Evolutionary conservation across 2,329 filamentous ascomycete species (phyloP).

Genomic region (Didymellaceae sp.): DNA sequence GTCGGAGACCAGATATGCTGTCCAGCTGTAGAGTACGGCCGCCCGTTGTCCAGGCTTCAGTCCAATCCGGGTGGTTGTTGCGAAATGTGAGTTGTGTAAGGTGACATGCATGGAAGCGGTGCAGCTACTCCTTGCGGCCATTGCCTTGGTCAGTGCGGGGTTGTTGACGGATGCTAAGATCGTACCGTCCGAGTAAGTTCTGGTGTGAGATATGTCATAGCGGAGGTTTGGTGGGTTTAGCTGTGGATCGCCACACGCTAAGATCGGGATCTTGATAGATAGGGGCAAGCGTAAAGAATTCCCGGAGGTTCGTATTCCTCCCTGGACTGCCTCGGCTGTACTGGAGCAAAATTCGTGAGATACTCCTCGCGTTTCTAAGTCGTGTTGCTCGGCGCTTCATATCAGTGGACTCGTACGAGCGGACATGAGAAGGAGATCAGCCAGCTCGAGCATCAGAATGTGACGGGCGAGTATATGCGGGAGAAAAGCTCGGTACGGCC

Average conservation of each 20-base stretch:
- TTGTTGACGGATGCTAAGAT: not conserved
- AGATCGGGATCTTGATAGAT: not conserved
- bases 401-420: too few relatives aligned
- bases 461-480: too few relatives aligned
- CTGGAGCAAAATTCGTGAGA: too few relatives aligned
- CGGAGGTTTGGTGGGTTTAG: slow-evolving; percentile 9
- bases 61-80: not conserved
- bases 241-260: slow-evolving; percentile 5
- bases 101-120: not conserved
- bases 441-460: too few relatives aligned
- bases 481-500: not conserved
- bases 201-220: slow-evolving; percentile 4
- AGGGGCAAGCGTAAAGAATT: slow-evolving; percentile 3
- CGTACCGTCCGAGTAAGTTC: not conserved
- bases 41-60: not conserved
- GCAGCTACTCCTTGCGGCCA: not conserved
- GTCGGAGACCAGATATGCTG: not conserved
- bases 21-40: not conserved
- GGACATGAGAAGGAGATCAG: too few relatives aligned
- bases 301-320: not conserved
- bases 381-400: too few relatives aligned
- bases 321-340: not conserved
- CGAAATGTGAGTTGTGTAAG: not conserved
- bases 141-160: slow-evolving; percentile 3
- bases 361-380: too few relatives aligned